Evolutionary conservation across 2,329 filamentous ascomycete species (phyloP).

Genomic region (Cladobotryum protrusum): DNA sequence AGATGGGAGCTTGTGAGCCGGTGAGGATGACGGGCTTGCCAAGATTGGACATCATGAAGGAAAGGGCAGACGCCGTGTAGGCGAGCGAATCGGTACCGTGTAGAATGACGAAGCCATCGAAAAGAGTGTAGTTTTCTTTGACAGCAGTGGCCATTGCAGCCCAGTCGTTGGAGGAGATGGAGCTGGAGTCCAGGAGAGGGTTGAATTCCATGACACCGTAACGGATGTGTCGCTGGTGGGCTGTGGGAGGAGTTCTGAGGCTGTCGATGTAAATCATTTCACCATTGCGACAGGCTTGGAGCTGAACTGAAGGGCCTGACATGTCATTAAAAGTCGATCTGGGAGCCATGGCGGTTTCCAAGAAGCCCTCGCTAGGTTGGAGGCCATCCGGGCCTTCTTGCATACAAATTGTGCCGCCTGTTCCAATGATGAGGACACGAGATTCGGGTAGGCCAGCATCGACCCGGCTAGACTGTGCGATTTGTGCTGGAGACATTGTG

Average conservation of each 20-base stretch:
- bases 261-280: constrained; percentile 52
- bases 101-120: constrained; percentile 85
- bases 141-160: constrained; percentile 75
- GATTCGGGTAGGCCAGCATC: constrained; percentile 56
- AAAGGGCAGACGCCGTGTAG: constrained; percentile 83
- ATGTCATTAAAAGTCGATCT: constrained; percentile 79
- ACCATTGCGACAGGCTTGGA: constrained; percentile 48
- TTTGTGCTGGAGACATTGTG: background rate
- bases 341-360: constrained; percentile 75
- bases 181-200: constrained; percentile 80
- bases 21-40: constrained; percentile 90
- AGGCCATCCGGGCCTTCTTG: constrained; percentile 72
- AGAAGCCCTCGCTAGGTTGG: constrained; percentile 72
- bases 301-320: constrained; percentile 34
- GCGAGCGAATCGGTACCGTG: constrained; percentile 87
- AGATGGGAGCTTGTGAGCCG: constrained; percentile 77
- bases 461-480: no score
- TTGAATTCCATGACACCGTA: constrained; percentile 82
- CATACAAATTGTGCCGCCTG: constrained; percentile 90
- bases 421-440: constrained; percentile 83
- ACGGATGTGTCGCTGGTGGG: constrained; percentile 73
- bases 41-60: constrained; percentile 87
- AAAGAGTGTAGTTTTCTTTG: constrained; percentile 77
- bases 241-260: constrained; percentile 71
- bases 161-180: constrained; percentile 82